Conservation (phyloP, 139 green algal species). For the Auxenochlorella pyrenoidosa region DNA sequence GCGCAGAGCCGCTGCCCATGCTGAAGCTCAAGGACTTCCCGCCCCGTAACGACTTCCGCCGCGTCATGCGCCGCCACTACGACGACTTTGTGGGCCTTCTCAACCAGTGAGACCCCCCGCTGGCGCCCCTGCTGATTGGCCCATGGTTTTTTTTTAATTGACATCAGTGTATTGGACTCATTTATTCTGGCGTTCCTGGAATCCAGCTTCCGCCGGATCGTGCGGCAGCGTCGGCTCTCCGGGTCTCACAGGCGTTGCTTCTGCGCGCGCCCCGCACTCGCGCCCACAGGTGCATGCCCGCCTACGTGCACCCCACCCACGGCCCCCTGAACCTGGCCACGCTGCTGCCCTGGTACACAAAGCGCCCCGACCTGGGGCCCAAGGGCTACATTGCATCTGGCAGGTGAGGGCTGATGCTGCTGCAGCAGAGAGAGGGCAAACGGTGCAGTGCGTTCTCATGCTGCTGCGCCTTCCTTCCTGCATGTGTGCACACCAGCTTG, state of each 20-base stretch:
- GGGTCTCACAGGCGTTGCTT: too few relatives aligned
- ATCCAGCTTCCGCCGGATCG: too few relatives aligned
- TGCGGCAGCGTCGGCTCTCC: too few relatives aligned
- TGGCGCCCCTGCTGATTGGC: too few relatives aligned
- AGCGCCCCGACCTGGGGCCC: constrained; percentile 72
- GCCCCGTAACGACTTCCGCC: constrained; percentile 55
- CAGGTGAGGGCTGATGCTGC: constrained; percentile 10
- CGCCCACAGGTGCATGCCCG: constrained; percentile 44
- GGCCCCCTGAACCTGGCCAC: constrained; percentile 65
- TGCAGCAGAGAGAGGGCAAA: neutral
- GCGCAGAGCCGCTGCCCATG: constrained; percentile 54
- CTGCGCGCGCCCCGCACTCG: too few relatives aligned
- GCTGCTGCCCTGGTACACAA: constrained; percentile 31
- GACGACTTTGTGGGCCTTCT: constrained; percentile 67
- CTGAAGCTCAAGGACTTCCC: constrained; percentile 94
- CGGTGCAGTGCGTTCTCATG: neutral
- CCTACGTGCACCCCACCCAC: constrained; percentile 64
- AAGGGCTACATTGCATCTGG: constrained; percentile 77
- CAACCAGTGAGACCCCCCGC: neutral
- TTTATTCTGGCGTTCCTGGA: too few relatives aligned
- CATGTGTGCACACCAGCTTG: neutral
- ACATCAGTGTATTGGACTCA: too few relatives aligned
- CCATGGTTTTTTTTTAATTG: too few relatives aligned
- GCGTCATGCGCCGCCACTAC: constrained; percentile 59
- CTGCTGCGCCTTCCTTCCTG: neutral